Evolutionary conservation across 345 rosid genomes (phyloP).

Genomic region (Ceriops zippeliana): DNA sequence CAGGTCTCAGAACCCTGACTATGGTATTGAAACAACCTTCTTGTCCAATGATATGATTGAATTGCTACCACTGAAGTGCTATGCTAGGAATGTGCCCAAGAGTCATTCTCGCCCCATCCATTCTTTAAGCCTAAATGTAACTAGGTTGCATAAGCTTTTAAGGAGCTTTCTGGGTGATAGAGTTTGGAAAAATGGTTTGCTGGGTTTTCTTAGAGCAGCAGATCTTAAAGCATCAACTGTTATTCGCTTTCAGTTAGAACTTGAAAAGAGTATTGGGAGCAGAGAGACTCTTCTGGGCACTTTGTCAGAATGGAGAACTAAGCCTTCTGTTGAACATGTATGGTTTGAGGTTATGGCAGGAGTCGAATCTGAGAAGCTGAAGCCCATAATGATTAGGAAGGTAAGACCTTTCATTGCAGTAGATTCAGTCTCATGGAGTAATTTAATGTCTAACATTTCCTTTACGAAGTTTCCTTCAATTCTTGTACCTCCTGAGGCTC

Average conservation of each 20-base stretch:
- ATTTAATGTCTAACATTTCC: slow-evolving; percentile 60
- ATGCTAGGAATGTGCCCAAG: slow-evolving; percentile 26
- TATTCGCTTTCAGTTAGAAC: slow-evolving; percentile 51
- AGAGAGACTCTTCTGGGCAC: slow-evolving; percentile 36
- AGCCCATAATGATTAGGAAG: slow-evolving; percentile 44
- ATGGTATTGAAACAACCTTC: slow-evolving; percentile 38
- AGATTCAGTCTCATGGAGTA: slow-evolving; percentile 70
- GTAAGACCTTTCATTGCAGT: slow-evolving; percentile 51
- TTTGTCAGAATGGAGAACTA: slow-evolving; percentile 59
- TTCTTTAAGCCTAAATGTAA: slow-evolving; percentile 41
- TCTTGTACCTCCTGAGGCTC: slow-evolving; percentile 70
- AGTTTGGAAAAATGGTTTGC: slow-evolving; percentile 15
- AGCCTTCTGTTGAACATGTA: slow-evolving; percentile 50
- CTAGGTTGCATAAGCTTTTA: slow-evolving; percentile 41
- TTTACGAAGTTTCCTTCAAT: slow-evolving; percentile 72
- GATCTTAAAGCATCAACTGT: slow-evolving; percentile 45
- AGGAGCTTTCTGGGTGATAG: slow-evolving; percentile 35
- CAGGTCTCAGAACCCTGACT: slow-evolving; percentile 37
- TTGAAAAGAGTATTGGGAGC: slow-evolving; percentile 44
- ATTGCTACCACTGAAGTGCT: slow-evolving; percentile 63
- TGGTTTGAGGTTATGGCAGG: slow-evolving; percentile 64
- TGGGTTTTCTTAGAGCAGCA: slow-evolving; percentile 42
- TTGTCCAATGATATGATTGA: slow-evolving; percentile 42
- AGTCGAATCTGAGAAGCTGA: slow-evolving; percentile 53
- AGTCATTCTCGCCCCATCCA: slow-evolving; percentile 31